Evolutionary conservation across 257 asterid species (phyloP).

Genomic region (Parsonsia alboflavescens): DNA sequence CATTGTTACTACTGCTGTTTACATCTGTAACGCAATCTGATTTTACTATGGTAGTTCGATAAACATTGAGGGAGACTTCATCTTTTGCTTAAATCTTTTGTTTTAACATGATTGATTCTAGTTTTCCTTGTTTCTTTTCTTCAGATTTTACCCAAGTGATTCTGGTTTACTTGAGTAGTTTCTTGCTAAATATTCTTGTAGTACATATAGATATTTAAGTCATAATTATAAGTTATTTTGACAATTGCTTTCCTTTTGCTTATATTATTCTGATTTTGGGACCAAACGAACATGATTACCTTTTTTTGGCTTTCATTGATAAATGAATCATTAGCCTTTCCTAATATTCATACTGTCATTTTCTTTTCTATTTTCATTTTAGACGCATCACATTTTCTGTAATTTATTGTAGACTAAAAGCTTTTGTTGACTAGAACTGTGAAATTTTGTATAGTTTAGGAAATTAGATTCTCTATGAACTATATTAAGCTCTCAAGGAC

Average conservation of each 20-base stretch:
- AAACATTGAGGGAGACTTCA: background rate
- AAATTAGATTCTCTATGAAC: background rate
- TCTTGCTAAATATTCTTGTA: background rate
- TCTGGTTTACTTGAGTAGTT: too few relatives aligned
- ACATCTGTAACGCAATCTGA: conserved; percentile 15
- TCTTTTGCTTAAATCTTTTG: background rate
- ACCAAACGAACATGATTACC: background rate
- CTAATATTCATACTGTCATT: background rate
- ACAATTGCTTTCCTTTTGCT: background rate
- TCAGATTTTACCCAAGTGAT: background rate
- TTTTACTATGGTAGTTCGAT: background rate
- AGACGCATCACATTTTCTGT: background rate
- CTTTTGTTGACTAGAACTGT: background rate
- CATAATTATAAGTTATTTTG: background rate
- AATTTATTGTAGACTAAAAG: background rate
- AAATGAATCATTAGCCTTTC: too few relatives aligned
- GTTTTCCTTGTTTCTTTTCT: background rate
- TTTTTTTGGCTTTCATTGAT: background rate
- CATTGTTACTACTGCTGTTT: conserved; percentile 19
- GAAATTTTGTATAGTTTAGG: background rate
- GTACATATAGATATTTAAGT: background rate
- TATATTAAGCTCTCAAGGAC: background rate
- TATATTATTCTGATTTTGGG: background rate
- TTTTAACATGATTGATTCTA: background rate
- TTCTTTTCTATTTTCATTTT: background rate